Evolutionary conservation across 116 monocot genomes (phyloP).

Genomic region (Papilionanthe hybrid): DNA sequence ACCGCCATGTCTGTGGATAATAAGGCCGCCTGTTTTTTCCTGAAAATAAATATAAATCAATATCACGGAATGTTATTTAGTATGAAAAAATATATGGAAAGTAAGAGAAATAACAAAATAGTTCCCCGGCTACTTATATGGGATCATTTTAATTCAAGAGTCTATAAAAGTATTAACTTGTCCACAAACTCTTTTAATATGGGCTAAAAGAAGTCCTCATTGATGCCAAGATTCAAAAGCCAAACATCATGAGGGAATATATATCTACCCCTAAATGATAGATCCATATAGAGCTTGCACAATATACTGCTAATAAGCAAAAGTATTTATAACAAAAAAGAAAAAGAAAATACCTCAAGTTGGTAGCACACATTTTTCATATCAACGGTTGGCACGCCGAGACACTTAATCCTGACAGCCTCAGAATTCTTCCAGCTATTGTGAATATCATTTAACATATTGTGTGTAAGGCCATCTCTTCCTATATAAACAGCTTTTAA

Average conservation of each 20-base stretch:
- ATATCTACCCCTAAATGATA: not conserved
- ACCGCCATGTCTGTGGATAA: conserved; percentile 78
- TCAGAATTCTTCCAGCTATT: conserved; percentile 91
- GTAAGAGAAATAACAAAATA: too few relatives aligned
- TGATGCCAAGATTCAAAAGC: not conserved
- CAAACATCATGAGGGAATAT: too few relatives aligned
- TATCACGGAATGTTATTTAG: not conserved
- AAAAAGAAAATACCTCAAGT: conserved; percentile 59
- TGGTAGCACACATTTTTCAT: conserved; percentile 90
- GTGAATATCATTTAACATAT: conserved; percentile 97
- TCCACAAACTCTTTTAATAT: too few relatives aligned
- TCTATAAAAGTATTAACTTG: too few relatives aligned
- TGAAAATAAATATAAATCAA: conserved; percentile 27
- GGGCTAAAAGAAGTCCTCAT: too few relatives aligned
- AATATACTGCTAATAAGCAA: not conserved
- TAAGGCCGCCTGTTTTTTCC: conserved; percentile 82
- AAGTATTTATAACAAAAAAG: not conserved
- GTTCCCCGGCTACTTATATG: too few relatives aligned
- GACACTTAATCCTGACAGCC: conserved; percentile 90
- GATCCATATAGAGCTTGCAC: not conserved
- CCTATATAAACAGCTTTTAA: conserved; percentile 32
- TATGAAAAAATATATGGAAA: not conserved
- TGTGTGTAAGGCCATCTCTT: conserved; percentile 97
- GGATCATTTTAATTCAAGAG: too few relatives aligned
- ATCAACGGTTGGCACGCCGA: conserved; percentile 96